Evolutionary conservation across 805 yeast genomes (phyloP), one percentile per base, ranked within the genome.

Genomic region (Saturnispora zaruensis): DNA sequence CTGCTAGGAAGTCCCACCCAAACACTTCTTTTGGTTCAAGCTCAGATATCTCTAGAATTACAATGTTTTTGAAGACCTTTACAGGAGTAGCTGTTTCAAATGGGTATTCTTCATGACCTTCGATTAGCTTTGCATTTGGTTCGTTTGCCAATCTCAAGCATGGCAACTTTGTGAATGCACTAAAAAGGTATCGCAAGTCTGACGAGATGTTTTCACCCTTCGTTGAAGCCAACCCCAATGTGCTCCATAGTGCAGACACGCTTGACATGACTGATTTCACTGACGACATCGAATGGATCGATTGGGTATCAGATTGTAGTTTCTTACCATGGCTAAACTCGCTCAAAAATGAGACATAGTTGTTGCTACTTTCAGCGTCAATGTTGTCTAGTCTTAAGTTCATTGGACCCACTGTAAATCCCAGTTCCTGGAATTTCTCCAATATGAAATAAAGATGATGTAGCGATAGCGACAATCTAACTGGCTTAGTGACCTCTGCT

Each of bases 41-140:
- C 51, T 79, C 84, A 25, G 70, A 68, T 3, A 82, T 62, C 58
- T 81, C 87, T 42, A 81, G 65, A 20, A 81, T 84, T 45, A 80
- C 77, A 44, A 81, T 64, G 58, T 79, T 82, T 53, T 79, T 80
- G 62, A 81, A 82, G 62, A 78, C 70, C 37, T 66, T 67, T n/a
- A 82, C 60, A 3, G 87, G 87, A 7, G 82, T 81, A 4, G 83
- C 74, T 3, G 86, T 79, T 58, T 82, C 87, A 60, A 82, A 81
- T 0, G 87, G 87, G 59, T 77, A 81, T 59, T 81, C 87, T 57
- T 81, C 85, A 60, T 79, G 82, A 2, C 81, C 80, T 45, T 70
- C 73, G 26, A 81, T 81, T 41, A 78, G 66, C 53, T 71, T 75
- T 16, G 82, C 75, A 53, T 78, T 78, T 6, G 78, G 71, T 53